Evolutionary conservation across 148 eudicot genomes (phyloP), one percentile per base, ranked within the genome.

Genomic region (Arctostaphylos glauca): DNA sequence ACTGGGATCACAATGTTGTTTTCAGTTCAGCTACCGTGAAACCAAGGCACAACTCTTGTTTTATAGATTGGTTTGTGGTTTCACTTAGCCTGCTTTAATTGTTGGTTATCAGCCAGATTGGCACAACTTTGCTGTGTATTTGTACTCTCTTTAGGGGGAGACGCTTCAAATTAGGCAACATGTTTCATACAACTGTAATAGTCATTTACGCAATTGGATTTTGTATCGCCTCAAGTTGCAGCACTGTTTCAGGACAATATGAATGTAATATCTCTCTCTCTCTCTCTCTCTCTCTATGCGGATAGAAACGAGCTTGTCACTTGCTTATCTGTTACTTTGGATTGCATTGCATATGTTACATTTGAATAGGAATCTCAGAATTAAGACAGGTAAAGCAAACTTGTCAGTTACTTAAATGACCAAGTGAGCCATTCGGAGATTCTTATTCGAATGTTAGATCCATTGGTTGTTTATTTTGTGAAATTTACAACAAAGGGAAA

Each of bases 51-150:
- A 48, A 43, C 16, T 76, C 60, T 76, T 74, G 77, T 53, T 73
- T 46, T 49, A 41, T 49, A 49, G 77, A 74, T 48, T 74, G 18
- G 77, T 49, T 74, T 23, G 77, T 74, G 77, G 77, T 12, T 74
- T 74, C 41, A 48, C 56, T 74, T 23, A 48, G 46, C 56, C 77
- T 48, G 43, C 38, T 38, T 48, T 74, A 25, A 23, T 50, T 9
- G 7, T 9, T 2, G 15, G 12, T n/a, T 48, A 49, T 21, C 41
- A 10, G 56, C 41, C 53, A 49, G 77, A 74, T 74, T 1, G 56
- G 55, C 77, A 52, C 49, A 4, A 74, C 41, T 74, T 74, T 49
- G 38, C 77, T 21, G 38, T 4, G 49, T 74, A 74, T 48, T 74
- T 49, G 14, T 74, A 74, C 56, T n/a, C 13, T 31, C 18, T 72